Evolutionary conservation across 257 asterid genomes (phyloP), one percentile per base, ranked within the genome.

Genomic region (Nicotiana noctiflora): DNA sequence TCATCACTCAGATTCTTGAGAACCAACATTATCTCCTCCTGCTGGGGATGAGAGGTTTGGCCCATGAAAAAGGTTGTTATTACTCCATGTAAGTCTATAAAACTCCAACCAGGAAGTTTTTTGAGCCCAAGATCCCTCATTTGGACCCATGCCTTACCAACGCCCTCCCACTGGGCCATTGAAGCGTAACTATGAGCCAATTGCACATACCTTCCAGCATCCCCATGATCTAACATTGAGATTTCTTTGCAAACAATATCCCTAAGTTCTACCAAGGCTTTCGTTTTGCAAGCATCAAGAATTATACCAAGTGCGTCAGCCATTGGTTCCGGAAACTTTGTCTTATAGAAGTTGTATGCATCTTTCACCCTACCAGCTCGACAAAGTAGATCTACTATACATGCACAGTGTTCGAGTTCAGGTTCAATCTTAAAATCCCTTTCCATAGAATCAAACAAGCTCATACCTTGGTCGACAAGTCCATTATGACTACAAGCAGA

Each of bases 101-200:
- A 91, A 85, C 97, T 94, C 97, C 98, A 92, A 68, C 98, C 97
- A 0, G 98, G 97, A 67, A 83, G 84, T 79, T 92, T 92, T 86
- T 85, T 89, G 46, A 90, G 84, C 55, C 98, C 97, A 80, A 90
- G 93, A 79, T 88, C 85, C 70, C 89, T 90, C 95, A 94, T 91
- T 68, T 90, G 92, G 19, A 77, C 82, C 95, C 94, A 92, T 77
- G 94, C 90, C 62, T 89, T 90, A n/a, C 97, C 97, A 40, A 94
- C 98, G 19, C 95, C 92, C 18, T 86, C 92, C 98, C 97, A 94
- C 67, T 83, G 86, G 17, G 82, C 89, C 90, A 81, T 85, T n/a
- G 97, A 89, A 81, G 97, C 97, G 87, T 89, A 90, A 84, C 92
- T 90, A 44, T 89, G 96, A 80, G 97, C 97, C 81, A 94, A 77